phyloP scores from a whole-genome alignment of 768 basidiomycete genomes.

The Psilocybe azurescens region DNA sequence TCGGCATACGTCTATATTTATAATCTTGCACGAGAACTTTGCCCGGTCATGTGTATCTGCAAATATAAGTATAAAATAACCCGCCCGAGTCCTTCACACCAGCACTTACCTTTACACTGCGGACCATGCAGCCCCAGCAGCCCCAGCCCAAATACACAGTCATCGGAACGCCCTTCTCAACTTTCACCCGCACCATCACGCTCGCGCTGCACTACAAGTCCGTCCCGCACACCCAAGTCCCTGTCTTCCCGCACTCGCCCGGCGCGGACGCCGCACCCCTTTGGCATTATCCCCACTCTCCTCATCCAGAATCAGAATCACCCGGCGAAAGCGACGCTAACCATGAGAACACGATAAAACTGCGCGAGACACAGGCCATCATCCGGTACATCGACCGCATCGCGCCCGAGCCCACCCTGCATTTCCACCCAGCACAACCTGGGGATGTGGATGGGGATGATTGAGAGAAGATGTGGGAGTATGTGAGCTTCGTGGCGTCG shows the following conservation, averaged over 20 bases:
- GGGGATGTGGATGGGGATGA: slow-evolving; percentile 8
- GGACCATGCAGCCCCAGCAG: no score
- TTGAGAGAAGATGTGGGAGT: slow-evolving; percentile 42
- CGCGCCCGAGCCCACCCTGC: slow-evolving; percentile 32
- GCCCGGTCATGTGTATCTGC: no score
- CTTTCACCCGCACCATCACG: slow-evolving; percentile 38
- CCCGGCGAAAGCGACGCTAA: no score
- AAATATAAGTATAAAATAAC: no score
- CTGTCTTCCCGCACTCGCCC: slow-evolving; percentile 25
- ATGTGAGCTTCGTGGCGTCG: slow-evolving; percentile 34
- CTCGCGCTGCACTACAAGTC: slow-evolving; percentile 36
- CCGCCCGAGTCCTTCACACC: no score
- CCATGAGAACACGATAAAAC: slow-evolving; percentile 27
- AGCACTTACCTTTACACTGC: no score
- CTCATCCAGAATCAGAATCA: slow-evolving; percentile 29
- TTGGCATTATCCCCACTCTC: slow-evolving; percentile 37
- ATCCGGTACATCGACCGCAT: slow-evolving; percentile 35
- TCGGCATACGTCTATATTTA: no score
- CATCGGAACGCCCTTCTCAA: slow-evolving; percentile 38
- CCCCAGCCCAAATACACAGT: slow-evolving; percentile 24
- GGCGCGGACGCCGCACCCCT: slow-evolving; percentile 33
- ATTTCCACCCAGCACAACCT: neutral
- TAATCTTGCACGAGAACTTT: no score
- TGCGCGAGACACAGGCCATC: slow-evolving; percentile 39
- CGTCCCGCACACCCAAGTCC: slow-evolving; percentile 28